Base-by-base conservation (phyloP, 2,329 filamentous ascomycete genomes). In the Didymella arachidicola region DNA sequence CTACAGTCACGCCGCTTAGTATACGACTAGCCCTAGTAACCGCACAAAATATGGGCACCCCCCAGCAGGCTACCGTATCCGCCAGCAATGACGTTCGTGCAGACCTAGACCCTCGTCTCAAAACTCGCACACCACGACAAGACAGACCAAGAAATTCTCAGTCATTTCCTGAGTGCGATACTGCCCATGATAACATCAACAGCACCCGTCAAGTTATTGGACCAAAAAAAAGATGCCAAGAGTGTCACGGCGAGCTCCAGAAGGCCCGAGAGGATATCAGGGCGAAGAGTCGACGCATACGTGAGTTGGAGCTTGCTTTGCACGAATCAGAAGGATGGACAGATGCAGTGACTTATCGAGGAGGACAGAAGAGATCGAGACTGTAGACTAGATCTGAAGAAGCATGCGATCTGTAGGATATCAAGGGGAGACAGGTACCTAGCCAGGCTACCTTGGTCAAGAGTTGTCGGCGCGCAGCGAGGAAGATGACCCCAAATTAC, bases 261-360 rank as follows among this genome's bases (percentile, higher is more conserved):
- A 43, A 46, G 7, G 50, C 50, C 4, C 32, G 10, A 7, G 22
- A 53, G 11, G 42, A 46, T 4, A 29, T 45, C n/a, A 45, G 11
- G 32, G 32, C 18, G 6, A 53, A 39, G 41, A n/a, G 39, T n/a
- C 50, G 42, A 7, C 42, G 42, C 25, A 53, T 45, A 25, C 18
- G 32, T 12, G 50, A 53, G 16, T 34, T 53, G 25, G 50, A 53
- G 12, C n/a, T 45, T 30, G 41, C 50, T 39, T 29, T 46, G 30
- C 50, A 53, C 10, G 50, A 53, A 11, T 7, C 32, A 12, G 32
- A 45, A 38, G 41, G 32, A 8, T 45, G 30, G 32, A 30, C 32
- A 8, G 42, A 53, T 46, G 27, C 50, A 29, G 25, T 25, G 10
- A 53, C 34, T 7, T 41, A 46, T 14, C 32, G 5, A n/a, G 42